Base-by-base conservation (phyloP, 2,329 filamentous ascomycete species). In the Truncatella angustata region DNA sequence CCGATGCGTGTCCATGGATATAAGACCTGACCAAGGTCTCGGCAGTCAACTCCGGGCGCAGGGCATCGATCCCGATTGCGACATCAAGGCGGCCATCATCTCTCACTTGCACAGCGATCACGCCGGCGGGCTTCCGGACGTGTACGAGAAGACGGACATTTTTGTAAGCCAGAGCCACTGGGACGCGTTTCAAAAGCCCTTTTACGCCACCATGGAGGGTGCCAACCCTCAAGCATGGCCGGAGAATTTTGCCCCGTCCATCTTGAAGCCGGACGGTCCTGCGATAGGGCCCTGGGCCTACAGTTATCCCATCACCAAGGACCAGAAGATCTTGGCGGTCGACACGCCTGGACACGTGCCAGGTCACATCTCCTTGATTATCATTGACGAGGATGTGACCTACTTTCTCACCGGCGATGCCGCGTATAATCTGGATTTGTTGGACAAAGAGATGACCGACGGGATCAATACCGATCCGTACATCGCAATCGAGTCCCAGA, bases 291-390 rank as follows among this genome's bases (percentile, higher is more conserved):
- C 67, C 0, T 70, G 65, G 59, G 55, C 52, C 18, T 46, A 60
- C 18, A 63, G 59, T 4, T 62, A 58, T 50, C 60, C 59, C 7
- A 50, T 70, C 7, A 68, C 68, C 5, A 43, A 43, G 2, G 62
- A 69, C 58, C 66, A 63, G 0, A 60, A 48, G 9, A 55, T 70
- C 16, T 57, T 63, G 1, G 62, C 61, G 5, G 64, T 70, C 1
- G 61, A 66, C 40, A 70, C 68, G 4, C 64, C 67, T 10, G 68
- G 68, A 5, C 67, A 70, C 50, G 64, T 68, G 4, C 62, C 62
- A 2, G 67, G 68, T 0, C 68, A 70, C 50, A 54, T 69, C 9
- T 63, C 62, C 5, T 20, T 70, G 35, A 51, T 69, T 12, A 51
- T 58, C 1, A 36, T 42, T 11, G 51, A 48, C 36, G 47, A 50